A percentile compares a stretch with the other conserved stretches of the same genome.
Evolutionary conservation across 176 grass and related monocot species (phyloP).

Genomic region (Poa pratensis): DNA sequence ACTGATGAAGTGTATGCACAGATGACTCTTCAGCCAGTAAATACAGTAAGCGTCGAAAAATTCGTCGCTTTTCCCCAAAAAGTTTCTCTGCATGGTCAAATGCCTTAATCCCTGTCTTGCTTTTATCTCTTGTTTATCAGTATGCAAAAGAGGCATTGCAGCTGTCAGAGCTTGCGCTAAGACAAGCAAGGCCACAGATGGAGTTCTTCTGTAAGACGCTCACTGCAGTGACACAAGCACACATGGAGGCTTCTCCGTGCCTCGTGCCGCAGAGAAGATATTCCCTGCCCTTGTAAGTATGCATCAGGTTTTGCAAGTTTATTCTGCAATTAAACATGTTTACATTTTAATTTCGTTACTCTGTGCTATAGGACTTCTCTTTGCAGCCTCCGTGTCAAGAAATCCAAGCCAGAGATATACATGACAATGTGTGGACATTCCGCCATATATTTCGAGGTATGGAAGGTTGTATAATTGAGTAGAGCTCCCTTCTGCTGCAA

Average conservation of each 20-base stretch:
- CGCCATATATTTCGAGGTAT: slow-evolving; percentile 98
- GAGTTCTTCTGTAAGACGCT: slow-evolving; percentile 99
- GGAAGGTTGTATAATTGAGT: neutral
- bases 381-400: slow-evolving; percentile 98
- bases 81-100: neutral
- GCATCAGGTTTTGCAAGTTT: slow-evolving; percentile 14
- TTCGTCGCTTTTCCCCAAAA: slow-evolving; percentile 25
- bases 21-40: slow-evolving; percentile 99
- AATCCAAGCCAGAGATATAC: slow-evolving; percentile 91
- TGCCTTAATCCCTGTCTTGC: slow-evolving; percentile 30
- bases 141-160: slow-evolving; percentile 95
- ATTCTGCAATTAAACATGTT: neutral
- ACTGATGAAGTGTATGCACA: slow-evolving; percentile 99
- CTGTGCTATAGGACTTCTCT: slow-evolving; percentile 73
- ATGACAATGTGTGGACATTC: slow-evolving; percentile 92
- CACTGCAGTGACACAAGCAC: slow-evolving; percentile 99
- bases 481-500: neutral
- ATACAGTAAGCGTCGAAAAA: slow-evolving; percentile 61
- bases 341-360: slow-evolving; percentile 1
- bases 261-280: slow-evolving; percentile 96
- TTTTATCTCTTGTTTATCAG: slow-evolving; percentile 47
- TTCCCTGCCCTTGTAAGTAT: slow-evolving; percentile 84
- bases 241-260: slow-evolving; percentile 98
- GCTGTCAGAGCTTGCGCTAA: slow-evolving; percentile 88
- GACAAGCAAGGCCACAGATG: slow-evolving; percentile 81